Evolutionary conservation across 257 asterid genomes (phyloP).

Genomic region (Solanum bulbocastanum): DNA sequence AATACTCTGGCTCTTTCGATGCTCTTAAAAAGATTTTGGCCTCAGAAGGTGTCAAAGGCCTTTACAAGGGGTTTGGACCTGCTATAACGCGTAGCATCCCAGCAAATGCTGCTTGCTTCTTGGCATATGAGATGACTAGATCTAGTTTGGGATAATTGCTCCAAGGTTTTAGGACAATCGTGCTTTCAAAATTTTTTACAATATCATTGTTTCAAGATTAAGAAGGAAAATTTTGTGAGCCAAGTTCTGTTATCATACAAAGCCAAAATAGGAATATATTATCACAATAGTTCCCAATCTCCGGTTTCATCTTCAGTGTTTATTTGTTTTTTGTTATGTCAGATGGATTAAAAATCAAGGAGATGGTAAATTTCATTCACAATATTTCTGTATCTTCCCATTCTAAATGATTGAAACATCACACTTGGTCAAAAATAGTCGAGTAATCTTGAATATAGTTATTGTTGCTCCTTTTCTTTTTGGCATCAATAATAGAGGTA

Average conservation of each 20-base stretch:
- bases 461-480: neutral
- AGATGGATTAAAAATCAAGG: neutral
- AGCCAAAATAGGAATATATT: neutral
- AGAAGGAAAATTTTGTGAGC: neutral
- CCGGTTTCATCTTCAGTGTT: neutral
- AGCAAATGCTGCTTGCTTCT: constrained; percentile 81
- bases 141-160: constrained; percentile 59
- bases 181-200: neutral
- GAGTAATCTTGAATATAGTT: neutral
- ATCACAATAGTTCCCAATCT: neutral
- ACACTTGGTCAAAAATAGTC: neutral
- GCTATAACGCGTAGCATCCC: constrained; percentile 89
- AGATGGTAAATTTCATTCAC: neutral
- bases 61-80: constrained; percentile 83
- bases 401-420: neutral
- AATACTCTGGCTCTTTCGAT: constrained; percentile 52
- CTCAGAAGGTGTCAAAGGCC: constrained; percentile 63
- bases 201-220: neutral
- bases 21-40: constrained; percentile 62
- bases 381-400: neutral
- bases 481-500: neutral
- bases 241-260: neutral
- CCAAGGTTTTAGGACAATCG: neutral
- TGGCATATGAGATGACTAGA: constrained; percentile 71
- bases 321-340: neutral